A percentile compares a stretch with the other conserved stretches of the same genome.
Conservation (phyloP, 305 asterid species). For the Ajuga reptans region DNA sequence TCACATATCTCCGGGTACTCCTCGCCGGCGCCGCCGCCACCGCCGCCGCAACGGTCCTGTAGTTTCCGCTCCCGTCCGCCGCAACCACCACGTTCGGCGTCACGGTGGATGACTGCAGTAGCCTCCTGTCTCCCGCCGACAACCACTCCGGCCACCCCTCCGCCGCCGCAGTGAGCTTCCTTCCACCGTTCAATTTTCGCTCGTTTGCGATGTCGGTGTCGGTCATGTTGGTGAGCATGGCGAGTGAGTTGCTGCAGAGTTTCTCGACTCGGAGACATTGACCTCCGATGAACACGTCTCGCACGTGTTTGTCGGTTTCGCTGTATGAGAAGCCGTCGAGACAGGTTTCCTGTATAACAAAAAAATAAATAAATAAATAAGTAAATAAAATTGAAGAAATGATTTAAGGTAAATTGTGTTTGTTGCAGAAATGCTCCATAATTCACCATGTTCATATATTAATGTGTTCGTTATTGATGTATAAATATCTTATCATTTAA, state of each 20-base stretch:
- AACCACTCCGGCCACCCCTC: conserved; percentile 69
- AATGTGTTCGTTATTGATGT: too few species aligned
- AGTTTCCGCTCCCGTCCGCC: conserved; percentile 76
- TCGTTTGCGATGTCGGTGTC: conserved; percentile 44
- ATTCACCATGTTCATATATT: too few species aligned
- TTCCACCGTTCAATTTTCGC: conserved; percentile 25
- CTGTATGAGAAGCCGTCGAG: conserved; percentile 76
- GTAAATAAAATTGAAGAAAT: too few species aligned
- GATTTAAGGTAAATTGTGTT: too few species aligned
- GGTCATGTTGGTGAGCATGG: conserved; percentile 72
- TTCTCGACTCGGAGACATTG: conserved; percentile 45
- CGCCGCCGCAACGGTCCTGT: conserved; percentile 60
- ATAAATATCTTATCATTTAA: too few species aligned
- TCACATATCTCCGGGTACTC: conserved; percentile 56
- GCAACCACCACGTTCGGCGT: conserved; percentile 65
- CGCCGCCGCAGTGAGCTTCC: conserved; percentile 40
- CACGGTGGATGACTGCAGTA: conserved; percentile 59
- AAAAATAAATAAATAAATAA: too few species aligned
- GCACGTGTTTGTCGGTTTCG: conserved; percentile 36
- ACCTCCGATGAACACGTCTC: conserved; percentile 40
- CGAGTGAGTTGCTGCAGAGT: conserved; percentile 70
- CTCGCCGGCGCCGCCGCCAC: conserved; percentile 74
- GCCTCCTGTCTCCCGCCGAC: conserved; percentile 58
- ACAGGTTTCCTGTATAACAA: conserved; percentile 43
- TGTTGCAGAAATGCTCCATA: too few species aligned